These are phyloP conservation scores for Pinus taeda DNA, from an alignment of 75 land plant genomes.

Conservation along the genomic window DNA sequence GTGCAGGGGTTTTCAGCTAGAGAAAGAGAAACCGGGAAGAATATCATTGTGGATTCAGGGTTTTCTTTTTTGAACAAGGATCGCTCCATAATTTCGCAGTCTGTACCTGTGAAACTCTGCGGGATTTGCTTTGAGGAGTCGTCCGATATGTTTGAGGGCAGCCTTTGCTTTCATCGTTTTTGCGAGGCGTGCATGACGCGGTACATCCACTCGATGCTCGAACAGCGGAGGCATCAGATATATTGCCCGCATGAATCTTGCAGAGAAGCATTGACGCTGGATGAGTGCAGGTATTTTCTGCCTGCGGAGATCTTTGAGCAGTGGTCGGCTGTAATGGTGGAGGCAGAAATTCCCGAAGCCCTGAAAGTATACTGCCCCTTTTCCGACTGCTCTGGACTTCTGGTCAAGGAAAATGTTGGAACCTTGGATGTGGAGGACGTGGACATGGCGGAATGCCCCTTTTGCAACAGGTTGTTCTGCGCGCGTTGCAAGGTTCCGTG, in stretches of 20 bases:
- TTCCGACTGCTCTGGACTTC: constrained; percentile 17
- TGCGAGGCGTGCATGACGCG: constrained; percentile 6
- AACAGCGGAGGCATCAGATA: neutral
- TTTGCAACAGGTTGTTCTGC: constrained; percentile 23
- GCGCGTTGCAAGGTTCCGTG: constrained; percentile 20
- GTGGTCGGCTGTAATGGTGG: neutral
- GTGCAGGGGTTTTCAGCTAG: no score
- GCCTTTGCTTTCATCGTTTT: constrained; percentile 1
- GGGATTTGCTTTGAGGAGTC: constrained; percentile 6
- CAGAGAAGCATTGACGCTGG: neutral
- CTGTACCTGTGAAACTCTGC: neutral
- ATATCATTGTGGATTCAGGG: no score
- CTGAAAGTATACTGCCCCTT: constrained; percentile 26
- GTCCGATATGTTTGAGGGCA: constrained; percentile 4
- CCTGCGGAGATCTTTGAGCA: constrained; percentile 12
- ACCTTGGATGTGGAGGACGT: neutral
- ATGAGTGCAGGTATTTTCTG: constrained; percentile 14
- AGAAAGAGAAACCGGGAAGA: no score
- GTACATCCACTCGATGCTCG: neutral
- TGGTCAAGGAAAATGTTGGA: constrained; percentile 9
- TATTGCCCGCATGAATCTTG: constrained; percentile 8
- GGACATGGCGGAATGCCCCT: constrained; percentile 2
- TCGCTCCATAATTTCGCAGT: no score
- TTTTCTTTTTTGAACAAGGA: no score
- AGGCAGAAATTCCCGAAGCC: constrained; percentile 10